Base-by-base conservation (phyloP, 1,139 yeast species). In the Blastobotrys petasosporus region DNA sequence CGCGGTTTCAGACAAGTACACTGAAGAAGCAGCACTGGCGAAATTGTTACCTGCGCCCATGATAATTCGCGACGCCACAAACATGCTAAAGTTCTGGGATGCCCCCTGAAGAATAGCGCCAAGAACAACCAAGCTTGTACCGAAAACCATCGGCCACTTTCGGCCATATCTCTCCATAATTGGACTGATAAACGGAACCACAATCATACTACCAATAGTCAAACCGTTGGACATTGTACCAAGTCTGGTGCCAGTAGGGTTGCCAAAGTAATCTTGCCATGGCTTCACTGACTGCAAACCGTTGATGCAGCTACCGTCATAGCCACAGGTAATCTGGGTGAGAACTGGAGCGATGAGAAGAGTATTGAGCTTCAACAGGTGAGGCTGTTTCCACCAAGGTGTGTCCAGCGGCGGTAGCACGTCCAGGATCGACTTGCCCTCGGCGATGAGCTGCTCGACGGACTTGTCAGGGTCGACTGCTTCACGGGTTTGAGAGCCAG, bases 191-290 rank as follows among this genome's bases (percentile, higher is more conserved):
- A 44, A 51, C 7, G 56, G 58, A 20, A 47, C 45, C 38, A 59
- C 47, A 10, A 60, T 20, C 15, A 61, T 39, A 33, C 54, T 52
- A 44, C 84, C 83, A 58, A 77, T 77, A 23, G 74, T 68, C 23
- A 78, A 75, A 44, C 83, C 83, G 55, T 72, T 73, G 29, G 67
- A 52, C 45, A 75, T 64, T 28, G 75, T 73, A 45, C 79, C 79
- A 40, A 75, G 63, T 11, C 61, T 60, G 32, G 68, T 67, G 49
- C 77, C 76, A 7, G 59, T 47, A 12, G 78, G 79, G 34, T 64
- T 45, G 44, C 68, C 69, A 65, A 75, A 57, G 42, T 39, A 54
- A n/a, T 39, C 45, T 51, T 54, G 48, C 76, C 76, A 73, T 17
- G 55, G 52, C 0, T 57, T 54, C 48, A 75, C 62, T 7, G 74